phyloP scores from a whole-genome alignment of 2,329 filamentous ascomycete species.

The Pseudogymnoascus sp. region DNA sequence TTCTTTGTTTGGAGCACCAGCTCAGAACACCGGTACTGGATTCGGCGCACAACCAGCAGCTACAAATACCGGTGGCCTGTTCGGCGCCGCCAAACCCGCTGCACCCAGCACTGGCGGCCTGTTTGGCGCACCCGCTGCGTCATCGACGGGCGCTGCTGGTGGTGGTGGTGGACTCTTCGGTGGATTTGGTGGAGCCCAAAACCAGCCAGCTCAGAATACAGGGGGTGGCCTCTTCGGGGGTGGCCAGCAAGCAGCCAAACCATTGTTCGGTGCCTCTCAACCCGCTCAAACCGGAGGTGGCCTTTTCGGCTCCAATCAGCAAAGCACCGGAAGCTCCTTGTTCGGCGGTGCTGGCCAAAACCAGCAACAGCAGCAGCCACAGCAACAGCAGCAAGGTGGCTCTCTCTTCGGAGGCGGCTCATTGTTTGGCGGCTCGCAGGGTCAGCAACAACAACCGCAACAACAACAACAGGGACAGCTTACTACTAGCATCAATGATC shows the following conservation, averaged over 20 bases:
- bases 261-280: slow-evolving; percentile 43
- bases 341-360: slow-evolving; percentile 25
- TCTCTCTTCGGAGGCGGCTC: slow-evolving; percentile 57
- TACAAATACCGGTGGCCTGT: slow-evolving; percentile 34
- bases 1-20: slow-evolving; percentile 15
- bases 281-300: slow-evolving; percentile 39
- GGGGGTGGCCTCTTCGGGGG: slow-evolving; percentile 46
- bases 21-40: background rate
- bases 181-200: slow-evolving; percentile 29
- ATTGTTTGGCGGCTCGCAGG: slow-evolving; percentile 49
- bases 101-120: slow-evolving; percentile 31
- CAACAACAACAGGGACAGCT: slow-evolving; percentile 54
- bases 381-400: slow-evolving; percentile 45
- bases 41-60: slow-evolving; percentile 20
- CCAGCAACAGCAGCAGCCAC: slow-evolving; percentile 29
- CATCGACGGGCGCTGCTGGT: slow-evolving; percentile 32
- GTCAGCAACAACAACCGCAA: slow-evolving; percentile 41
- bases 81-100: slow-evolving; percentile 34
- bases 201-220: slow-evolving; percentile 33
- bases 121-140: slow-evolving; percentile 34
- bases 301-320: slow-evolving; percentile 47
- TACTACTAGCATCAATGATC: slow-evolving; percentile 71
- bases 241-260: slow-evolving; percentile 48
- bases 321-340: slow-evolving; percentile 21
- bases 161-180: slow-evolving; percentile 34